phyloP scores from a whole-genome alignment of 2,329 filamentous ascomycete species.

The Alternaria sp. region DNA sequence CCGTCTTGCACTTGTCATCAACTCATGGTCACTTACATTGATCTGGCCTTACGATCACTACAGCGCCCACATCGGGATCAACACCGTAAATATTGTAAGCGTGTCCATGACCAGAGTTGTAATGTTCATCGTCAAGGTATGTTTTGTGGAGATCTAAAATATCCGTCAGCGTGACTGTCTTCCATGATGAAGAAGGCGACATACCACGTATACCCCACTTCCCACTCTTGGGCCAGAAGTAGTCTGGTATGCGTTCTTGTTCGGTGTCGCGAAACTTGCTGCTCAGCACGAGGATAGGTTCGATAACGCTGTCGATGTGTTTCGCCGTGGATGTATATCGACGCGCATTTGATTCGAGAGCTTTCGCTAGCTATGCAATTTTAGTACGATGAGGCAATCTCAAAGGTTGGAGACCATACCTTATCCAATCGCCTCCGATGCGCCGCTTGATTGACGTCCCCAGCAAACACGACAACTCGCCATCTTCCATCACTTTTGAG shows the following conservation, averaged over 20 bases:
- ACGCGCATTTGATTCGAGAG: constrained; percentile 42
- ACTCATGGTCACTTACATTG: constrained; percentile 45
- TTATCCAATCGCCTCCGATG: constrained; percentile 45
- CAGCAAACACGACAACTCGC: constrained; percentile 61
- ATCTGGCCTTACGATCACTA: constrained; percentile 67
- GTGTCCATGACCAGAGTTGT: constrained; percentile 64
- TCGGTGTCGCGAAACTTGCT: constrained; percentile 60
- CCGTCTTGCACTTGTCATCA: background rate
- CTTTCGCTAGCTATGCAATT: constrained; percentile 24
- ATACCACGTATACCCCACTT: constrained; percentile 64
- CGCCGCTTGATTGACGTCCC: constrained; percentile 50
- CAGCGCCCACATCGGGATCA: constrained; percentile 40
- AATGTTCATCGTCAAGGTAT: constrained; percentile 66
- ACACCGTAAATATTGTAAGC: constrained; percentile 66
- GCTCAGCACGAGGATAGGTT: constrained; percentile 63
- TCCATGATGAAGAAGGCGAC: background rate
- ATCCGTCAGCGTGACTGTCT: background rate
- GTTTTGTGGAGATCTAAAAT: constrained; percentile 64
- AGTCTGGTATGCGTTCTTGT: constrained; percentile 62
- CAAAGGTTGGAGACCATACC: constrained; percentile 37
- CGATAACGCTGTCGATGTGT: constrained; percentile 65
- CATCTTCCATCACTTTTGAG: constrained; percentile 63
- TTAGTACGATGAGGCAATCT: background rate
- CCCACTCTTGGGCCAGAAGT: constrained; percentile 65
- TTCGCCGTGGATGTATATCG: constrained; percentile 54